A percentile compares a stretch with the other conserved stretches of the same genome.
These are phyloP conservation scores for Claviceps purpurea DNA, from an alignment of 2,329 filamentous ascomycete genomes.

Conservation along the genomic window DNA sequence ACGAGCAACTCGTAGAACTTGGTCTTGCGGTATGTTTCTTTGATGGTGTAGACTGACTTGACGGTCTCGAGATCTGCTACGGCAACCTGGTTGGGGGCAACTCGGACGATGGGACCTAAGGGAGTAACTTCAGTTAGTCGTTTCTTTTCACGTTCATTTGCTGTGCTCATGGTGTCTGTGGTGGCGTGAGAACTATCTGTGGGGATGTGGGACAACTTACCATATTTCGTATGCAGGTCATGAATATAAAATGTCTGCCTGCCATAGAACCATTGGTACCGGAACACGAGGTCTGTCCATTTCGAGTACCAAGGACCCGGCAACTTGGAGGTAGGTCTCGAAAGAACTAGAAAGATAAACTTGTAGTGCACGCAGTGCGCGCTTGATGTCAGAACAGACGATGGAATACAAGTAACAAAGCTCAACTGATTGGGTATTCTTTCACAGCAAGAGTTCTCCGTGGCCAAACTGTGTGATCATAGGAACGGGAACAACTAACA, in stretches of 20 bases:
- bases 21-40: slow-evolving; percentile 14
- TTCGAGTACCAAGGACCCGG: slow-evolving; percentile 15
- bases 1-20: slow-evolving; percentile 13
- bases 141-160: not conserved
- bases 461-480: not conserved
- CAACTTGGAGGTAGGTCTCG: slow-evolving; percentile 8
- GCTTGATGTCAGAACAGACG: not conserved
- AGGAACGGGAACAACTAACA: not conserved
- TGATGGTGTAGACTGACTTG: slow-evolving; percentile 20
- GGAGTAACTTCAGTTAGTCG: too few relatives aligned
- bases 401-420: not conserved
- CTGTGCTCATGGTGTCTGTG: too few relatives aligned
- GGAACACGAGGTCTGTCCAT: slow-evolving; percentile 9
- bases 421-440: not conserved
- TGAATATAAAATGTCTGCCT: slow-evolving; percentile 9
- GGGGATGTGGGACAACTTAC: slow-evolving; percentile 1
- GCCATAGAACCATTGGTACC: slow-evolving; percentile 10
- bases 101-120: slow-evolving; percentile 14
- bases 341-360: not conserved
- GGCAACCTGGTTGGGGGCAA: slow-evolving; percentile 12
- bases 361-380: not conserved
- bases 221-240: slow-evolving; percentile 12
- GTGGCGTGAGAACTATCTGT: too few relatives aligned
- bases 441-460: too few relatives aligned
- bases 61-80: slow-evolving; percentile 11